Conservation (phyloP, 495 filamentous ascomycete species). For the Apiosordaria backusii region DNA sequence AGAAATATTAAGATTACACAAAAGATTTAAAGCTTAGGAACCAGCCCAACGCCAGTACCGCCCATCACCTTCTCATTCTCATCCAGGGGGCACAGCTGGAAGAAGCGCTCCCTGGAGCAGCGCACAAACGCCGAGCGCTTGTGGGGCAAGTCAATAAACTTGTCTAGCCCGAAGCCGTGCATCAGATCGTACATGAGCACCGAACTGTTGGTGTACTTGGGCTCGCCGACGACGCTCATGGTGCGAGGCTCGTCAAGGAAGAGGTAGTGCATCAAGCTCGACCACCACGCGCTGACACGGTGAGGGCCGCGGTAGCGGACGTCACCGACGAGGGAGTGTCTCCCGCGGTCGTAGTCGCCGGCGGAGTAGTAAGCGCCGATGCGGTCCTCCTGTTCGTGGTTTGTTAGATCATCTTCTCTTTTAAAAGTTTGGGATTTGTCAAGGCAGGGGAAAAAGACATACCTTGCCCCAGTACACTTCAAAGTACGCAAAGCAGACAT, state of each 20-base stretch:
- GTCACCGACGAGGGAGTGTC: slow-evolving; percentile 66
- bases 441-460: slow-evolving; percentile 14
- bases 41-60: slow-evolving; percentile 42
- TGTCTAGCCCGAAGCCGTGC: slow-evolving; percentile 61
- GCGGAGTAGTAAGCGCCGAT: slow-evolving; percentile 63
- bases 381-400: slow-evolving; percentile 55
- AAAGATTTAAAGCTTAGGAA: slow-evolving; percentile 41
- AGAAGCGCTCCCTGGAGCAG: slow-evolving; percentile 63
- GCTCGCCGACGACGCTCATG: slow-evolving; percentile 60
- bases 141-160: slow-evolving; percentile 63
- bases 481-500: slow-evolving; percentile 61
- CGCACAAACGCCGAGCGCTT: slow-evolving; percentile 62
- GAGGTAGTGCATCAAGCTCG: slow-evolving; percentile 64
- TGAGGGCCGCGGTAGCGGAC: slow-evolving; percentile 59
- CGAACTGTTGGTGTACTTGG: slow-evolving; percentile 55
- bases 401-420: background rate
- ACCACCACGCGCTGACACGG: slow-evolving; percentile 66
- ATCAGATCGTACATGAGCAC: slow-evolving; percentile 65
- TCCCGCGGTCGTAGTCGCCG: slow-evolving; percentile 61
- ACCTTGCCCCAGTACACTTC: slow-evolving; percentile 73
- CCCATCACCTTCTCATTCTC: slow-evolving; percentile 48
- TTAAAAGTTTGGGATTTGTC: background rate
- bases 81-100: slow-evolving; percentile 60
- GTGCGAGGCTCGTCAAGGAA: slow-evolving; percentile 69
- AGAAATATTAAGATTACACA: background rate